These are phyloP conservation scores for Syzygium aromaticum DNA, from an alignment of 345 rosid species.

Conservation along the genomic window DNA sequence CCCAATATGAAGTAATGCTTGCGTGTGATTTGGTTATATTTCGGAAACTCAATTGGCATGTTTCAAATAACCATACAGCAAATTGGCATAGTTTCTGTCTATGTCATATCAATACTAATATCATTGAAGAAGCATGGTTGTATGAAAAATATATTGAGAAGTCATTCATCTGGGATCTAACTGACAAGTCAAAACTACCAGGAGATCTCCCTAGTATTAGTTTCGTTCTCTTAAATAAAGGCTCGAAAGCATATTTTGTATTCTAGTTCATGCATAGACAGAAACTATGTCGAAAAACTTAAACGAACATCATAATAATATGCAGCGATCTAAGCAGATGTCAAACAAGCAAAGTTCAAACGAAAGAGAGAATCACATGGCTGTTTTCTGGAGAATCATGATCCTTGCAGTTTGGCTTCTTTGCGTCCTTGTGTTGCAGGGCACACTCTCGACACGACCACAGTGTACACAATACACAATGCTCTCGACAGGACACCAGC, in stretches of 20 bases:
- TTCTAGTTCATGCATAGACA: not conserved
- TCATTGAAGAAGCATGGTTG: not conserved
- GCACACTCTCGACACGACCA: not conserved
- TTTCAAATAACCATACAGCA: not conserved
- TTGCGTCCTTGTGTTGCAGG: not conserved
- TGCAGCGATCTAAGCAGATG: not conserved
- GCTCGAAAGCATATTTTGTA: not conserved
- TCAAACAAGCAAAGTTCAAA: not conserved
- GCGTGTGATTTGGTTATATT: not conserved
- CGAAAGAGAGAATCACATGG: not conserved
- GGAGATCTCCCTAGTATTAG: not conserved
- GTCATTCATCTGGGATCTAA: not conserved
- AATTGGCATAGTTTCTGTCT: too few relatives aligned
- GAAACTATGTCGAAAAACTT: not conserved
- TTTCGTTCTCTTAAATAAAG: too few relatives aligned
- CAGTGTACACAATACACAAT: not conserved
- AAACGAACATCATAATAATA: not conserved
- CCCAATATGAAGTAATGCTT: not conserved
- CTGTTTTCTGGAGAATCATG: not conserved
- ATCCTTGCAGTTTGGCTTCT: not conserved
- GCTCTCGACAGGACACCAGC: too few relatives aligned
- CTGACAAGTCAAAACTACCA: not conserved
- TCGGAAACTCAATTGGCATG: not conserved
- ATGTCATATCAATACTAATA: not conserved
- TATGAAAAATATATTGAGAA: not conserved